Evolutionary conservation across 805 yeast species (phyloP), one percentile per base, ranked within the genome.

Genomic region (Teunomyces aglyptinius): DNA sequence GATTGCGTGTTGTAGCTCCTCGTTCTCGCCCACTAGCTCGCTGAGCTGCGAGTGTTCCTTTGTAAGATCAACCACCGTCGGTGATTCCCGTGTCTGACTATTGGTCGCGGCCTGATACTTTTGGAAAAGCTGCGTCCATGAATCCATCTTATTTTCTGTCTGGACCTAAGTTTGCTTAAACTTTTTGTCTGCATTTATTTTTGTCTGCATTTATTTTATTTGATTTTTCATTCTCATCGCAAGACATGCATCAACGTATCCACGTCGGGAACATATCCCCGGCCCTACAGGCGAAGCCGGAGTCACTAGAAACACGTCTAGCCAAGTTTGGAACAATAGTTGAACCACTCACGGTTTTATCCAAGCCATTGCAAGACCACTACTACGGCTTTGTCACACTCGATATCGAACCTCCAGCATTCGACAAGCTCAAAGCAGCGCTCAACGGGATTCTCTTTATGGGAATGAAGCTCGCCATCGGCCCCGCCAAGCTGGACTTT

Each of bases 371-470:
- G 47, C 62, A 64, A 20, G 83, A 78, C 39, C 75, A 70, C 47
- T 67, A 68, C 54, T 94, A 82, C 68, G 97, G 84, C 1, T 89
- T 76, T 52, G 61, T 87, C 1, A 81, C 86, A 18, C 68, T 92
- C 63, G 65, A 70, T n/a, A 63, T 84, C 10, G 62, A 73, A 1
- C 69, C 72, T 3, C 64, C 67, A 16, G 70, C 74, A 29, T 80
- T 75, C 45, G 67, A 64, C 1, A 78, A 77, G 40, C 64, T 92
- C 43, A 75, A 76, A 48, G 61, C 67, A 5, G 70, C 86, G 0
- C 76, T 88, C 52, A 78, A 89, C 60, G 94, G 91, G 26, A 78
- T 85, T 1, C 78, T 77, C 20, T 92, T 76, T 65, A 89, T 86
- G 75, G 96, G 96, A 2, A 74, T 85, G 20, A 80, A 76, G 44